Base-by-base conservation (phyloP, 495 filamentous ascomycete genomes). In the Melanomma pulvis-pyrius region DNA sequence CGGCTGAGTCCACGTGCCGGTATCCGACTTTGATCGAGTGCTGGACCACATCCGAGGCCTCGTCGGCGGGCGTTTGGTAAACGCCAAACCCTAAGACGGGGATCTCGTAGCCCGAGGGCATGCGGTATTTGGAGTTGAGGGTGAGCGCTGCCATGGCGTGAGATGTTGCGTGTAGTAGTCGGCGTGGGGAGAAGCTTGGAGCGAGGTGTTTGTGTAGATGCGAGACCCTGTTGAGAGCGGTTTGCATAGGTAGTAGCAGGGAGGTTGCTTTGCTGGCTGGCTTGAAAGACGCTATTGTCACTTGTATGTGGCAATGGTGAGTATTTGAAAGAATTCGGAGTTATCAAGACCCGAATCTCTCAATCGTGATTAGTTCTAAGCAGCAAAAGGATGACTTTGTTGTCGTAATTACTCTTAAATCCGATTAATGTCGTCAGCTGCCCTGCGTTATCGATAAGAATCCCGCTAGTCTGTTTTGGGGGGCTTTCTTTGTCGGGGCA, bases 91-190 rank as follows among this genome's bases (percentile, higher is more conserved):
- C 91, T 39, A 93, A 70, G 11, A 82, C 75, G 0, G 91, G 91
- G 39, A 96, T 92, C 61, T 92, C 85, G 74, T 87, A 87, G 58
- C 91, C 91, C 49, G 90, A 92, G 65, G 85, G 84, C 76, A 93
- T 79, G 71, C 85, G 87, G 67, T 87, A 79, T 39, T 82, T 88
- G 15, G 87, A 86, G 67, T 87, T 82, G 71, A 92, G 82, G 25
- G 76, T 81, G 34, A 88, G 77, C 11, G 77, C 69, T 8, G 57
- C 22, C 65, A 68, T 71, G 32, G 39, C 59, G 53, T 29, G 39
- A 17, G 39, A 58, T 32, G 64, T 55, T 2, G 57, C 54, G 26
- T 61, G 57, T 21, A 62, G 22, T 6, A 24, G 48, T 12, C 47
- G 63, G n/a, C 17, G 44, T 29, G 50, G 6, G 50, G 39, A 22